phyloP scores from a whole-genome alignment of 148 eudicot species.

The Rhododendron griersonianum region DNA sequence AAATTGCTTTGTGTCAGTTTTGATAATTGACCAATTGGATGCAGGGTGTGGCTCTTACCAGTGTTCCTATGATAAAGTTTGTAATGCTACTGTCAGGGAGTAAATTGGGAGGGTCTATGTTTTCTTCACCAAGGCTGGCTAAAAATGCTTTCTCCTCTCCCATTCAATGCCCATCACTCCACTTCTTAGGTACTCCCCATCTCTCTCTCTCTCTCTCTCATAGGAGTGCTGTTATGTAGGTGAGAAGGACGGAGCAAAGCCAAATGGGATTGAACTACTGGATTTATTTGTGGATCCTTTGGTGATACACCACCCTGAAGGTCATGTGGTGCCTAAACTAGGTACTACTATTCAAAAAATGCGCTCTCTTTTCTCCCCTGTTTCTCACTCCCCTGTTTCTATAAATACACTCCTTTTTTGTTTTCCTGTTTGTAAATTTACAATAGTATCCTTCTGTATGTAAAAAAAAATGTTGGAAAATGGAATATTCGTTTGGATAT shows the following conservation, averaged over 20 bases:
- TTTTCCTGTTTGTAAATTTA: not conserved
- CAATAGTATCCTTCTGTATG: not conserved
- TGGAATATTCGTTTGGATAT: not conserved
- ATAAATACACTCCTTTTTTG: not conserved
- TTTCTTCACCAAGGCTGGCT: conserved; percentile 11
- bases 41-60: conserved; percentile 16
- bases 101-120: conserved; percentile 11
- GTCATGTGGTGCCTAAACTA: conserved; percentile 23
- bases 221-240: not conserved
- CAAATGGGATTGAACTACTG: conserved; percentile 12
- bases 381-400: not conserved
- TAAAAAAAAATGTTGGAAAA: not conserved
- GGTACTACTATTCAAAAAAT: not conserved
- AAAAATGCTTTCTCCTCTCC: conserved; percentile 13
- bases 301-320: conserved; percentile 23
- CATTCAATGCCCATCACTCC: conserved; percentile 5
- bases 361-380: not conserved
- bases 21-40: not conserved
- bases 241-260: conserved; percentile 20
- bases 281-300: conserved; percentile 18
- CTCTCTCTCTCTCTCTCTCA: not conserved
- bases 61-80: conserved; percentile 11
- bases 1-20: not conserved
- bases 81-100: conserved; percentile 14
- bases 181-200: conserved; percentile 13